A percentile compares a stretch with the other conserved stretches of the same genome.
Evolutionary conservation across 805 yeast genomes (phyloP).

Genomic region (Diddensiella transvaalensis): DNA sequence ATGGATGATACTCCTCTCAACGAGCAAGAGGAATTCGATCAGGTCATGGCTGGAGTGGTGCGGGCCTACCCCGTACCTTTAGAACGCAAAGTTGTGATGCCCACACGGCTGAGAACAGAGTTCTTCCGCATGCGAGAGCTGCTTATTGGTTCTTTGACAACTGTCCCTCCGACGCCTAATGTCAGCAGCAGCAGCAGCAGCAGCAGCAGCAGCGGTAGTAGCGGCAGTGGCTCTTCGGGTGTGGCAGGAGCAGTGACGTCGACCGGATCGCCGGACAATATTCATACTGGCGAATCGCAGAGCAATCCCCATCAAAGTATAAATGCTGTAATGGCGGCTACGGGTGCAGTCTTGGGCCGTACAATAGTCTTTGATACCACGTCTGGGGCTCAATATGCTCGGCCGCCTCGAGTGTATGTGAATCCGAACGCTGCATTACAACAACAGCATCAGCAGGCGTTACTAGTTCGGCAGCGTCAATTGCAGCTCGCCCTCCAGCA

Average conservation of each 20-base stretch:
- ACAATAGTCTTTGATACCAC: conserved; percentile 32
- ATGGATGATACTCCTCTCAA: conserved; percentile 45
- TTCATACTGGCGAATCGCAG: background rate
- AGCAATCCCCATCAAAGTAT: conserved; percentile 16
- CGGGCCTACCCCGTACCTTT: conserved; percentile 76
- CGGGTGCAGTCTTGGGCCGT: conserved; percentile 34
- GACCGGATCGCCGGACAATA: background rate
- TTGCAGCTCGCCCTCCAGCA: conserved; percentile 10
- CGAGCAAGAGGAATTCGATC: conserved; percentile 87
- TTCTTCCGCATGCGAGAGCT: conserved; percentile 82
- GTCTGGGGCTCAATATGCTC: conserved; percentile 26
- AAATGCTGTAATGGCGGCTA: conserved; percentile 30
- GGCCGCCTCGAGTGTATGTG: conserved; percentile 31
- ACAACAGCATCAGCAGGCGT: conserved; percentile 16
- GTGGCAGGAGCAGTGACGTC: conserved; percentile 6
- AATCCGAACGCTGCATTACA: conserved; percentile 17
- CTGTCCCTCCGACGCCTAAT: conserved; percentile 48
- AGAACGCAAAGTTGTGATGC: conserved; percentile 63
- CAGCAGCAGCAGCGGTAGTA: conserved; percentile 30
- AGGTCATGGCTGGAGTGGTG: conserved; percentile 79
- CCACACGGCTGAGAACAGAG: conserved; percentile 62
- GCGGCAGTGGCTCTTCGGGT: conserved; percentile 6
- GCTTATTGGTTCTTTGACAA: conserved; percentile 74
- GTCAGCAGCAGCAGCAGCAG: conserved; percentile 41
- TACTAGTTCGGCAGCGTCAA: conserved; percentile 16